Conservation (phyloP, 352 stramenopile genomes). For the Aphanomyces invadans region DNA sequence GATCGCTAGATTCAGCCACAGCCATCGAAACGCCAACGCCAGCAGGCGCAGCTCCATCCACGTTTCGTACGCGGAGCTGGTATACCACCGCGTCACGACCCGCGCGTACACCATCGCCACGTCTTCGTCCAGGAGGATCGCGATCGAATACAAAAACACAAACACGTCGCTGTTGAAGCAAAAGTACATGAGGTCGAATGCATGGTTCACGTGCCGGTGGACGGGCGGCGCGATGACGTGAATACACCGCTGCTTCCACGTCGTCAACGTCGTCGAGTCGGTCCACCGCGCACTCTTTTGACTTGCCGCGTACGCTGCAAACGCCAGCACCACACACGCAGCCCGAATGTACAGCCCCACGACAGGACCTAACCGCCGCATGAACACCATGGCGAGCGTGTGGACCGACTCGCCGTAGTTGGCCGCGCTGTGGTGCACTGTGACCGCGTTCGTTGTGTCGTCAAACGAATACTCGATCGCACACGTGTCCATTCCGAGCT, state of each 20-base stretch:
- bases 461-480: slow-evolving; percentile 7
- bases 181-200: slow-evolving; percentile 16
- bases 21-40: neutral
- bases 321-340: neutral
- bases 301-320: neutral
- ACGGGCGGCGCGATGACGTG: neutral
- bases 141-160: slow-evolving; percentile 16
- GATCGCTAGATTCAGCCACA: slow-evolving; percentile 14
- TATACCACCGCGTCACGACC: neutral
- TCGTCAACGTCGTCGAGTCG: neutral
- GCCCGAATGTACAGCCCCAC: neutral
- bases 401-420: slow-evolving; percentile 1
- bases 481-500: slow-evolving; percentile 17
- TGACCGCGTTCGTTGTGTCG: slow-evolving; percentile 15
- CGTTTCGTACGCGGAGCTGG: neutral
- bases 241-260: neutral
- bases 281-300: slow-evolving; percentile 3
- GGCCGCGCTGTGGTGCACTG: neutral
- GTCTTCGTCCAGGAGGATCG: slow-evolving; percentile 15
- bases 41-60: neutral
- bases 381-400: neutral
- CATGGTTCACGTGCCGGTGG: slow-evolving; percentile 5
- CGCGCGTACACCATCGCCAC: slow-evolving; percentile 4
- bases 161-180: slow-evolving; percentile 23
- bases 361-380: neutral